These are phyloP conservation scores for Artemisia tridentata DNA, from an alignment of 129 eudicot genomes.

Conservation along the genomic window DNA sequence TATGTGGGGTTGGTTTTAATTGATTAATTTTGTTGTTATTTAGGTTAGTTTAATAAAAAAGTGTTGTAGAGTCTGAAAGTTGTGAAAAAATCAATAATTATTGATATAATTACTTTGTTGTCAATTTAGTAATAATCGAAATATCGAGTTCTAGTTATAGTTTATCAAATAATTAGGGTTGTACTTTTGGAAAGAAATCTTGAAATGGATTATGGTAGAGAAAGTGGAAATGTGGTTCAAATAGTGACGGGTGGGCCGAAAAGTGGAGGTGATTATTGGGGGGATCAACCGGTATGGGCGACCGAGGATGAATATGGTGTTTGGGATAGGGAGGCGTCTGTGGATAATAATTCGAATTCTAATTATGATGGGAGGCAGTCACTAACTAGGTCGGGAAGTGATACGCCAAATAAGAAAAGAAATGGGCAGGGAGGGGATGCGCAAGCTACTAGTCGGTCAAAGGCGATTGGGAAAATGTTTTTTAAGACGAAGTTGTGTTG, in stretches of 20 bases:
- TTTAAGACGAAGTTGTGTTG: slow-evolving; percentile 83
- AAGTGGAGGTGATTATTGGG: slow-evolving; percentile 61
- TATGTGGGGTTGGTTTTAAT: slow-evolving; percentile 24
- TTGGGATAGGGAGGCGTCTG: slow-evolving; percentile 55
- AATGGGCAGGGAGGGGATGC: slow-evolving; percentile 51
- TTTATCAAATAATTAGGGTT: slow-evolving; percentile 13
- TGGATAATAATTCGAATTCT: slow-evolving; percentile 50
- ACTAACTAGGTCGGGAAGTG: slow-evolving; percentile 49
- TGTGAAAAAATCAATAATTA: neutral
- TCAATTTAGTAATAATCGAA: neutral
- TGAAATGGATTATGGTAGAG: slow-evolving; percentile 52
- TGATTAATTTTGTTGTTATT: slow-evolving; percentile 19
- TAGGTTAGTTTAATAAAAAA: slow-evolving; percentile 10
- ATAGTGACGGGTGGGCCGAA: slow-evolving; percentile 45
- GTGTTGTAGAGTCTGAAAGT: slow-evolving; percentile 14
- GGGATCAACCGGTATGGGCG: slow-evolving; percentile 83
- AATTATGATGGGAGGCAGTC: slow-evolving; percentile 52
- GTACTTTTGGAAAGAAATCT: slow-evolving; percentile 13
- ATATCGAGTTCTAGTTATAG: slow-evolving; percentile 1
- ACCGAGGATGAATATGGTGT: slow-evolving; percentile 82
- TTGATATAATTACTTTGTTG: neutral
- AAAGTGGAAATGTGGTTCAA: slow-evolving; percentile 70
- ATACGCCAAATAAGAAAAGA: slow-evolving; percentile 75
- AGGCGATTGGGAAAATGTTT: slow-evolving; percentile 91
- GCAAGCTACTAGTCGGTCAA: slow-evolving; percentile 49